Percentiles rank a stretch among this genome's conserved stretches.
phyloP scores from a whole-genome alignment of 495 filamentous ascomycete genomes.

The Penicillium riverlandense region DNA sequence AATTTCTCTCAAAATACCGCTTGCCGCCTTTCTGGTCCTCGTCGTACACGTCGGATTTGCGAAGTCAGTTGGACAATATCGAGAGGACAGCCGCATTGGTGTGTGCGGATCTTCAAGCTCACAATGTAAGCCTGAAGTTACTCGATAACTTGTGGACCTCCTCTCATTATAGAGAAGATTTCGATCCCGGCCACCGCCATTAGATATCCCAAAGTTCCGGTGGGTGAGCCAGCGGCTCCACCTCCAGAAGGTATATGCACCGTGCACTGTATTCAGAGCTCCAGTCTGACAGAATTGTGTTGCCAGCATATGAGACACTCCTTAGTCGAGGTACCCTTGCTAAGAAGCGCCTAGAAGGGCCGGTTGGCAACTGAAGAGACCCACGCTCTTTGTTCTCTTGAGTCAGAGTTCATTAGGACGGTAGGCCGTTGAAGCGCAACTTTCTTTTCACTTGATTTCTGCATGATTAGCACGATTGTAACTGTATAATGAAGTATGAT shows the following conservation, averaged over 20 bases:
- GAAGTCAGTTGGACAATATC: conserved; percentile 1
- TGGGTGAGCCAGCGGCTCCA: not conserved
- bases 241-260: conserved; percentile 4
- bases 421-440: too few relatives aligned
- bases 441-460: too few relatives aligned
- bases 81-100: conserved; percentile 4
- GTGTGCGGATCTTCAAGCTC: conserved; percentile 5
- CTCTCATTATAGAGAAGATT: not conserved
- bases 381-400: too few relatives aligned
- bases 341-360: not conserved
- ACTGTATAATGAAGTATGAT: too few relatives aligned
- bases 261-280: not conserved
- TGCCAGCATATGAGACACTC: conserved; percentile 6
- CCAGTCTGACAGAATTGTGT: not conserved
- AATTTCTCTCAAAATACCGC: conserved; percentile 3
- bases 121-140: conserved; percentile 3
- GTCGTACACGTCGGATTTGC: conserved; percentile 3
- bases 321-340: conserved; percentile 2
- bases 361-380: too few relatives aligned
- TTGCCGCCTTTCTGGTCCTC: conserved; percentile 3
- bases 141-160: not conserved
- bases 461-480: too few relatives aligned
- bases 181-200: conserved; percentile 1
- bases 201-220: conserved; percentile 4
- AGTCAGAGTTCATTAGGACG: too few relatives aligned